Conservation (phyloP, 768 basidiomycete species). For the Leucocoprinus leucothites region DNA sequence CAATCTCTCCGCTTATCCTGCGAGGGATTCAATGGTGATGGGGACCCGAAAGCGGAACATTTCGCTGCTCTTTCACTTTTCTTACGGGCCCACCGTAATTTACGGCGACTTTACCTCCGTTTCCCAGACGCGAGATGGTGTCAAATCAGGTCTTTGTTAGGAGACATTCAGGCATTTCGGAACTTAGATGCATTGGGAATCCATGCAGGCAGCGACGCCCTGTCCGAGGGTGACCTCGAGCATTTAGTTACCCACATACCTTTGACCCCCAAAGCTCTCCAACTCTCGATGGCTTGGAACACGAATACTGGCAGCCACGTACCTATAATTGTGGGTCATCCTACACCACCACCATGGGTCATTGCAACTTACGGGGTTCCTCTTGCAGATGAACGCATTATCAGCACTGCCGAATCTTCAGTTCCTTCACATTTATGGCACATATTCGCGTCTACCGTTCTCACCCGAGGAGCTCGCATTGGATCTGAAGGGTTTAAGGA, state of each 20-base stretch:
- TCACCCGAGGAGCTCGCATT: conserved; percentile 30
- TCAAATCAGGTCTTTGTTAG: conserved; percentile 20
- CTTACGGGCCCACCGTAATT: conserved; percentile 22
- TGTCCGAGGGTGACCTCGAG: conserved; percentile 22
- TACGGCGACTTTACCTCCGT: conserved; percentile 34
- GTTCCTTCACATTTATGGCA: conserved; percentile 37
- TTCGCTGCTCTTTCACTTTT: conserved; percentile 25
- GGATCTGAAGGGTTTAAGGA: conserved; percentile 28
- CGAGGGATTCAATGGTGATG: neutral
- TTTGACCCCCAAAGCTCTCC: conserved; percentile 29
- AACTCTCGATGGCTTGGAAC: conserved; percentile 34
- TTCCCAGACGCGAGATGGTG: conserved; percentile 24
- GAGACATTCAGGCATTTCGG: conserved; percentile 22
- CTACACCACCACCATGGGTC: neutral
- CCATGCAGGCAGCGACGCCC: conserved; percentile 29
- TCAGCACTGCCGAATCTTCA: conserved; percentile 25
- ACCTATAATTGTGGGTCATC: conserved; percentile 23
- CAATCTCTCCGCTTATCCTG: conserved; percentile 34
- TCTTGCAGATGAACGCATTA: conserved; percentile 22
- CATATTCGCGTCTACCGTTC: conserved; percentile 26
- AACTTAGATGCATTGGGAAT: conserved; percentile 34
- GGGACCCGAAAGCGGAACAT: neutral
- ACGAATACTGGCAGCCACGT: conserved; percentile 17
- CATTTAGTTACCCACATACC: conserved; percentile 25
- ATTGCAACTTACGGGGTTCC: neutral